Percentiles rank a stretch among this genome's conserved stretches.
Conservation (phyloP, 768 basidiomycete genomes). For the Mycena chlorophos region DNA sequence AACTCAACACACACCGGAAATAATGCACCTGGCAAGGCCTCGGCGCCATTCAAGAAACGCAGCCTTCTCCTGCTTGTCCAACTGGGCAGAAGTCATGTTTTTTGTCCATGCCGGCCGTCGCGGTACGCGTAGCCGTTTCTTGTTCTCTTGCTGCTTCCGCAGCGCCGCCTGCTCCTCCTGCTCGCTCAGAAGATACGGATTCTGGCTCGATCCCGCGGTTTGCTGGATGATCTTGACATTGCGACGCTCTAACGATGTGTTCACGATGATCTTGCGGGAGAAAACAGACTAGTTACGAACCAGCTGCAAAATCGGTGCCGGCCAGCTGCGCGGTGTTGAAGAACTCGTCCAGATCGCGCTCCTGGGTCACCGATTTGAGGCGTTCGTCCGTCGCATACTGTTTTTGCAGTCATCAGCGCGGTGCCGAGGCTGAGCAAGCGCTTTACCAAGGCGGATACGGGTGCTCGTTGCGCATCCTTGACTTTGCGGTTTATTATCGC, state of each 20-base stretch:
- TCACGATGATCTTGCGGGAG: background rate
- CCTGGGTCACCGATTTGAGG: slow-evolving; percentile 92
- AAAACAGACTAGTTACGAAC: slow-evolving; percentile 49
- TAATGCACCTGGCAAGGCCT: slow-evolving; percentile 82
- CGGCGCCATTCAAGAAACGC: slow-evolving; percentile 93
- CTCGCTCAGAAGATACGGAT: slow-evolving; percentile 83
- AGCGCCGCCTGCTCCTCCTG: slow-evolving; percentile 78
- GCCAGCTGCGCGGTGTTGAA: slow-evolving; percentile 92
- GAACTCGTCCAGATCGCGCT: slow-evolving; percentile 94
- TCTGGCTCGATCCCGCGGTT: slow-evolving; percentile 55
- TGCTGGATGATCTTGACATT: slow-evolving; percentile 79
- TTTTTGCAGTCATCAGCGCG: slow-evolving; percentile 11
- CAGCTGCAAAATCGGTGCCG: slow-evolving; percentile 93
- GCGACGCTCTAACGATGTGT: slow-evolving; percentile 55
- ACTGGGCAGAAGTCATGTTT: slow-evolving; percentile 67
- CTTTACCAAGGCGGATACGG: slow-evolving; percentile 69
- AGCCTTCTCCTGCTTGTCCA: slow-evolving; percentile 88
- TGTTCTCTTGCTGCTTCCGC: slow-evolving; percentile 74
- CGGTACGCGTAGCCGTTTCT: slow-evolving; percentile 78
- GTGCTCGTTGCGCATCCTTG: slow-evolving; percentile 65
- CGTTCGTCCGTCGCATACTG: slow-evolving; percentile 82
- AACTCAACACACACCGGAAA: background rate
- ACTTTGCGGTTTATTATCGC: slow-evolving; percentile 93
- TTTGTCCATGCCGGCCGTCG: slow-evolving; percentile 89
- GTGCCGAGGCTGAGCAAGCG: slow-evolving; percentile 1